Evolutionary conservation across 2,329 filamentous ascomycete species (phyloP), one percentile per base, ranked within the genome.

Genomic region (Bertia moriformis): DNA sequence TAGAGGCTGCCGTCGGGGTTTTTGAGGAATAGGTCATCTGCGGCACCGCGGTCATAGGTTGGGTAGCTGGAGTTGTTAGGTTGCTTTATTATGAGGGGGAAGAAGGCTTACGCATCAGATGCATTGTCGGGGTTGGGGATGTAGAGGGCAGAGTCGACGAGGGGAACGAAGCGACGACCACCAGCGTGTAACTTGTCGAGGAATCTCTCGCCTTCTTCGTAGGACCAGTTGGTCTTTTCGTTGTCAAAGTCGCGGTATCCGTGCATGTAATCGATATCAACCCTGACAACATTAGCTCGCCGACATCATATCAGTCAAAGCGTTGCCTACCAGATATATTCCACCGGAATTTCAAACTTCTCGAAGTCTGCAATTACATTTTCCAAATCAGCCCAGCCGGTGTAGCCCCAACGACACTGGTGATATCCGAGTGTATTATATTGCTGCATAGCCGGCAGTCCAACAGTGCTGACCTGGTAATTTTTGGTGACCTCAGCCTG

Each of bases 361-460:
- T 67, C 70, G 56, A 83, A 84, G 53, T 73, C 77, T 43, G 73
- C 69, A 4, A 84, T 68, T 1, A 84, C 78, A 38, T 75, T 70
- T 44, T 79, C 68, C 3, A 85, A 51, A 19, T 73, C 66, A 1
- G 72, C 70, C 74, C 80, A 86, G 48, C 83, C 85, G 29, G 68
- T 61, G 53, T 91, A 91, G 1, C 84, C 85, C 77, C 84, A 91
- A 42, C 83, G 70, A 48, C 83, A 89, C 53, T 93, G 84, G 46
- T 93, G 85, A 52, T 71, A 89, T 1, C 86, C 86, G 43, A 93
- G 74, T 0, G 78, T 75, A 66, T 75, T 89, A 59, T 91, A 91
- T 46, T 83, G 78, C 51, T 88, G 80, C 73, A 89, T 78, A 0
- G 77, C 77, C 1, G 84, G 83, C 4, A 83, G 60, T 0, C 84